phyloP scores from a whole-genome alignment of 192 early-diverging fungal genomes.

The Coemansia umbellata region DNA sequence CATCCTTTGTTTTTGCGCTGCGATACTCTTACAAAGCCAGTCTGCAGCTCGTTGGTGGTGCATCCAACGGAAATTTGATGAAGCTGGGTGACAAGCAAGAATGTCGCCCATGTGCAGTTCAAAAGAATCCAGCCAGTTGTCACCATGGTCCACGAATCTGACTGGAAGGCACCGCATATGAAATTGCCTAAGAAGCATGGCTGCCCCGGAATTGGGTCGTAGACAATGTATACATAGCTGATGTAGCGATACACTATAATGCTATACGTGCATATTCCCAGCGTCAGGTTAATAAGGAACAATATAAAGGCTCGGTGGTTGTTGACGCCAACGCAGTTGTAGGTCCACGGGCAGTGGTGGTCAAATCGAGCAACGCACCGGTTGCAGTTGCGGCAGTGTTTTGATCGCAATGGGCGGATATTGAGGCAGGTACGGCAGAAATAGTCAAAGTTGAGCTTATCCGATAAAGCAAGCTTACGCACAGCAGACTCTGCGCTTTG shows the following conservation, averaged over 20 bases:
- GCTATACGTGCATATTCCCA: constrained; percentile 58
- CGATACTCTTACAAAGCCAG: constrained; percentile 56
- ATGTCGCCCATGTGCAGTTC: constrained; percentile 79
- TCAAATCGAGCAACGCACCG: constrained; percentile 93
- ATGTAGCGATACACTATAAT: constrained; percentile 61
- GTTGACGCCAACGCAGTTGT: constrained; percentile 85
- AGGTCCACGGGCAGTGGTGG: constrained; percentile 97
- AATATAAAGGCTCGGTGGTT: constrained; percentile 89
- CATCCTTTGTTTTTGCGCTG: constrained; percentile 13
- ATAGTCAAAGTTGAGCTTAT: constrained; percentile 67
- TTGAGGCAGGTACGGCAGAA: constrained; percentile 86
- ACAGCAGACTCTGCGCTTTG: constrained; percentile 35
- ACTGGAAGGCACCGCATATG: constrained; percentile 70
- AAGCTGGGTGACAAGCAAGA: constrained; percentile 70
- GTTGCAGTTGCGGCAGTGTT: constrained; percentile 92
- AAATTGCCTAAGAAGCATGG: constrained; percentile 58
- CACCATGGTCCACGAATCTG: constrained; percentile 68
- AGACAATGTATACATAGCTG: constrained; percentile 41
- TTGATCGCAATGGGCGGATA: constrained; percentile 81
- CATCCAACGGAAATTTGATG: constrained; percentile 71
- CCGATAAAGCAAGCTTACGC: constrained; percentile 60
- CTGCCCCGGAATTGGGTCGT: constrained; percentile 52
- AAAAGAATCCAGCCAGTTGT: constrained; percentile 69
- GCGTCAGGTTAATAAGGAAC: constrained; percentile 66
- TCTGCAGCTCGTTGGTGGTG: constrained; percentile 91